A percentile compares a stretch with the other conserved stretches of the same genome.
phyloP scores from a whole-genome alignment of 2,329 filamentous ascomycete species.

The Aspergillus vadensis region DNA sequence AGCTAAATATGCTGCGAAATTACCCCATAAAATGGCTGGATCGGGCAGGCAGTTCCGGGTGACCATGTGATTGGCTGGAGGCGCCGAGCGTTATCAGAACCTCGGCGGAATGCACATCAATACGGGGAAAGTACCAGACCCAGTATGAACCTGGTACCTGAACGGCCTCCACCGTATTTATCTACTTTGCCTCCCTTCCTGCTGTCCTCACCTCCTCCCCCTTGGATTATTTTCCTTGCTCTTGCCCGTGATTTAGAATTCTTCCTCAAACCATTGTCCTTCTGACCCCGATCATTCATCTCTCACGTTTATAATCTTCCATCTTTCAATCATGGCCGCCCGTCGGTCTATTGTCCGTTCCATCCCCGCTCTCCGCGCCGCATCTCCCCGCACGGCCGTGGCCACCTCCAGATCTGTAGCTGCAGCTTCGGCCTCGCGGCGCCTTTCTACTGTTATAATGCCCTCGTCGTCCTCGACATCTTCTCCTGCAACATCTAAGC shows the following conservation, averaged over 20 bases:
- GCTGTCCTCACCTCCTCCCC: conserved; percentile 1
- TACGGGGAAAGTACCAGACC: neutral
- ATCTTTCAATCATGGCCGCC: conserved; percentile 37
- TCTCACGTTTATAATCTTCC: neutral
- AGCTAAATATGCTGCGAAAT: no score
- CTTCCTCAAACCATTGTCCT: neutral
- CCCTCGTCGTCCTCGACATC: conserved; percentile 25
- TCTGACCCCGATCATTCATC: neutral
- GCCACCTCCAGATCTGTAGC: conserved; percentile 23
- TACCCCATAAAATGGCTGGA: neutral
- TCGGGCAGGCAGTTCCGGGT: conserved; percentile 2
- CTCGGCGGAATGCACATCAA: neutral
- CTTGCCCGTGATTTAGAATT: neutral
- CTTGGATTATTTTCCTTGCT: neutral
- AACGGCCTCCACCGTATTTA: neutral
- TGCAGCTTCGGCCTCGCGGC: conserved; percentile 27
- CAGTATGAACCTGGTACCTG: neutral
- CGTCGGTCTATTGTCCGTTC: conserved; percentile 40
- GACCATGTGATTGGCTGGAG: neutral
- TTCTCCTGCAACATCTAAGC: conserved; percentile 11
- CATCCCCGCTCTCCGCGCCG: conserved; percentile 42
- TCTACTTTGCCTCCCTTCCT: conserved; percentile 7
- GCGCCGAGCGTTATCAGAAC: conserved; percentile 4
- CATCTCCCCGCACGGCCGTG: conserved; percentile 39
- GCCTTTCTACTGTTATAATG: conserved; percentile 26